Evolutionary conservation across 192 early-diverging fungal species (phyloP), one percentile per base, ranked within the genome.

Genomic region (Linderina pennispora): DNA sequence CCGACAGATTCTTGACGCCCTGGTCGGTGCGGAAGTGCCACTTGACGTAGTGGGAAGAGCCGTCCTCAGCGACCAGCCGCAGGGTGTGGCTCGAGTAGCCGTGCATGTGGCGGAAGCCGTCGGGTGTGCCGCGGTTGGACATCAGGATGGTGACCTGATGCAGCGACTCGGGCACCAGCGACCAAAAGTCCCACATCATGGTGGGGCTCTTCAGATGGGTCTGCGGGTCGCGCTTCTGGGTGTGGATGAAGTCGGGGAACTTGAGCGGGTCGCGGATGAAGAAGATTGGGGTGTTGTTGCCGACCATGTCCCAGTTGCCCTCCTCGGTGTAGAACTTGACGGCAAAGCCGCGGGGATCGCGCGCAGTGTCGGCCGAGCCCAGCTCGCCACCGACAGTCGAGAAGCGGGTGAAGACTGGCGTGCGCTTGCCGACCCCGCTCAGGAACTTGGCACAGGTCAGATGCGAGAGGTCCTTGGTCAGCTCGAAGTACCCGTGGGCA

Each of bases 261-360:
- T 48, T 42, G 33, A 31, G 15, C 8, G 43, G 57, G 49, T 86
- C 83, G 33, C 81, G 81, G 48, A 86, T 74, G 53, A 85, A 87
- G 68, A 89, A 89, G 16, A 86, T 71, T 0, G 86, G 86, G 21
- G 80, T 86, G 77, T 86, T 86, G 71, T 86, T 85, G 38, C 84
- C 87, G 22, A 89, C 87, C 77, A 87, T 79, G 53, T 89, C 84
- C 78, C 77, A 86, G 58, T 79, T 85, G 45, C 83, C 83, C 53
- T 86, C 84, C 67, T 83, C 80, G 1, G 84, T 86, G 61, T 84
- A 86, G 53, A 86, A 82, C 62, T 86, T 86, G 55, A 81, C 53
- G 9, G 81, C 73, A 57, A 87, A 84, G 17, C 82, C 85, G n/a
- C 85, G 79, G 26, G 80, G 80, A 34, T 87, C 81, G 20, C 81